phyloP scores from a whole-genome alignment of 495 filamentous ascomycete genomes.

The Penicillium fimorum region DNA sequence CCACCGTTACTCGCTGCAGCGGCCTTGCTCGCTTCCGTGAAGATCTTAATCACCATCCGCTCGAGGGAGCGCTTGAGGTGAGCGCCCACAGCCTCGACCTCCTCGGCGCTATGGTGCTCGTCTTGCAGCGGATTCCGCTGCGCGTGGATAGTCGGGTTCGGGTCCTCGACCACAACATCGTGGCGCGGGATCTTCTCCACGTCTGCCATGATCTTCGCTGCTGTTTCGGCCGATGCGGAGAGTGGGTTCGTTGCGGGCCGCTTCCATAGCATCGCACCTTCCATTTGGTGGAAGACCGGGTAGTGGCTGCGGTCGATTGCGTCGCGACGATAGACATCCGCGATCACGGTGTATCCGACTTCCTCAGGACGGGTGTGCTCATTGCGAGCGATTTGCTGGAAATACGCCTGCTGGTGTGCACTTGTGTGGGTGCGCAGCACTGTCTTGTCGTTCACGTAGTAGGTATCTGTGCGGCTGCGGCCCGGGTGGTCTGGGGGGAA shows the following conservation, averaged over 20 bases:
- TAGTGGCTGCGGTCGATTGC: slow-evolving; percentile 93
- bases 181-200: slow-evolving; percentile 66
- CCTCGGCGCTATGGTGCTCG: slow-evolving; percentile 64
- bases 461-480: slow-evolving; percentile 84
- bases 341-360: slow-evolving; percentile 83
- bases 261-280: slow-evolving; percentile 90
- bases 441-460: slow-evolving; percentile 85
- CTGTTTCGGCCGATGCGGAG: slow-evolving; percentile 34
- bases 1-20: slow-evolving; percentile 51
- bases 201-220: slow-evolving; percentile 57
- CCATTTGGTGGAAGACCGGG: slow-evolving; percentile 98
- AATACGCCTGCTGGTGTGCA: slow-evolving; percentile 87
- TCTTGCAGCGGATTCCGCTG: slow-evolving; percentile 82
- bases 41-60: slow-evolving; percentile 83
- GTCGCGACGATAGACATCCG: slow-evolving; percentile 96
- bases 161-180: slow-evolving; percentile 75
- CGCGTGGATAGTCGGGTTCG: slow-evolving; percentile 73
- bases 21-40: slow-evolving; percentile 72
- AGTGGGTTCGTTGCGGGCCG: slow-evolving; percentile 62
- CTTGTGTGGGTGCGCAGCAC: slow-evolving; percentile 90
- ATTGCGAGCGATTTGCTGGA: slow-evolving; percentile 54
- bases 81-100: slow-evolving; percentile 77
- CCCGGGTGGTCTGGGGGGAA: slow-evolving; percentile 90
- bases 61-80: slow-evolving; percentile 92
- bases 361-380: slow-evolving; percentile 54